phyloP scores from a whole-genome alignment of 495 filamentous ascomycete species.

The Penicillium flavigenum region DNA sequence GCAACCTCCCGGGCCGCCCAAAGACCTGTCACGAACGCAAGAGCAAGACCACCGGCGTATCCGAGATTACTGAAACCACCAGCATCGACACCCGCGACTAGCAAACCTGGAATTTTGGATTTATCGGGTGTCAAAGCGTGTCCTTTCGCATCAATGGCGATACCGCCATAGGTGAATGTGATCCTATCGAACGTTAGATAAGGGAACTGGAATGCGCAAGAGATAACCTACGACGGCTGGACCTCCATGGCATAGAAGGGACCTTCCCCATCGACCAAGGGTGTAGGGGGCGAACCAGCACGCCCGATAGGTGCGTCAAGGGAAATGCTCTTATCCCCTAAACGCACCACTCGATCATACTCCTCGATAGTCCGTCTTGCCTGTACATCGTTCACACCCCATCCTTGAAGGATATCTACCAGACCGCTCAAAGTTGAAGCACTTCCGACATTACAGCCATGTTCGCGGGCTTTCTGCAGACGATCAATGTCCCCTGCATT shows the following conservation, averaged over 20 bases:
- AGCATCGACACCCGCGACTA: conserved; percentile 29
- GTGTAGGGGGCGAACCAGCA: conserved; percentile 12
- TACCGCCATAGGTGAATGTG: conserved; percentile 32
- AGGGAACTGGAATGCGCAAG: not conserved
- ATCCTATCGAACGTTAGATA: conserved; percentile 16
- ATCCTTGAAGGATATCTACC: conserved; percentile 14
- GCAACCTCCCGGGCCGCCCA: conserved; percentile 25
- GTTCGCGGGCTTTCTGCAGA: conserved; percentile 27
- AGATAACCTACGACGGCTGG: conserved; percentile 26
- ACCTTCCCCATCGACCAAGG: conserved; percentile 29
- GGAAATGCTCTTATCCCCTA: conserved; percentile 6
- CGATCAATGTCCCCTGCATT: conserved; percentile 14
- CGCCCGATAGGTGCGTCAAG: conserved; percentile 21
- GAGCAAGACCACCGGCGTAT: conserved; percentile 28
- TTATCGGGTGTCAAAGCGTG: conserved; percentile 26
- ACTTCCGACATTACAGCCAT: conserved; percentile 28
- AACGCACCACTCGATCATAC: conserved; percentile 20
- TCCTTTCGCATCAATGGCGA: conserved; percentile 22
- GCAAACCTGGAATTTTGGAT: conserved; percentile 20
- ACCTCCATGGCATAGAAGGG: conserved; percentile 32
- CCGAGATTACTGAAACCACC: conserved; percentile 28
- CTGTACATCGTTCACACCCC: conserved; percentile 20
- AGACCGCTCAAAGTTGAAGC: conserved; percentile 19
- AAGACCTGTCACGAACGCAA: conserved; percentile 28
- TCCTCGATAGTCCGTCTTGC: conserved; percentile 18